A percentile compares a stretch with the other conserved stretches of the same genome.
phyloP scores from a whole-genome alignment of 2,329 filamentous ascomycete genomes.

The Colletotrichum acutatum region DNA sequence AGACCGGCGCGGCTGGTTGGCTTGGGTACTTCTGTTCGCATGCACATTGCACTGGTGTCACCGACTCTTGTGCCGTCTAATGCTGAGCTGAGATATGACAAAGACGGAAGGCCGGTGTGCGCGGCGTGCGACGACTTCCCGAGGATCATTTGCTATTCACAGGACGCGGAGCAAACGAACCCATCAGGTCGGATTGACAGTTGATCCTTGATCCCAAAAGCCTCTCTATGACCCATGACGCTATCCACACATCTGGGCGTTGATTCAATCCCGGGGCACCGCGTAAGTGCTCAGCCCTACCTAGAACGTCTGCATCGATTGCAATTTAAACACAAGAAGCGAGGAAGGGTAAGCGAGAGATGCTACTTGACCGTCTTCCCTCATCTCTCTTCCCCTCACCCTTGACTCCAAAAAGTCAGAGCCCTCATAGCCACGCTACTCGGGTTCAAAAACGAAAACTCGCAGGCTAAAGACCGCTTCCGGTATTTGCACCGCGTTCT shows the following conservation, averaged over 20 bases:
- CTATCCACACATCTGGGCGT: background rate
- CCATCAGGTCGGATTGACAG: slow-evolving; percentile 31
- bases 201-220: slow-evolving; percentile 9
- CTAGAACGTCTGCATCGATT: slow-evolving; percentile 4
- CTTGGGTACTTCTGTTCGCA: background rate
- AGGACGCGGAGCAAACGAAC: slow-evolving; percentile 22
- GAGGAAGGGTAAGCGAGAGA: background rate
- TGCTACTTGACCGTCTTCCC: background rate
- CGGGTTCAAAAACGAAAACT: background rate
- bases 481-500: background rate
- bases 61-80: background rate
- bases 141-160: slow-evolving; percentile 28
- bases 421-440: background rate
- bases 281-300: slow-evolving; percentile 14
- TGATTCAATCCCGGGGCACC: background rate
- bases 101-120: slow-evolving; percentile 1
- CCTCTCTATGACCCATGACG: slow-evolving; percentile 6
- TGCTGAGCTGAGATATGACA: slow-evolving; percentile 12
- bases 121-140: background rate
- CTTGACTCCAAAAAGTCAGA: background rate
- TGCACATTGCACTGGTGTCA: background rate
- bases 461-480: background rate
- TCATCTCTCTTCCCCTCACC: background rate
- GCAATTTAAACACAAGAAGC: slow-evolving; percentile 1
- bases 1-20: background rate